Base-by-base conservation (phyloP, 805 yeast species). In the Kuraishia ogatae region DNA sequence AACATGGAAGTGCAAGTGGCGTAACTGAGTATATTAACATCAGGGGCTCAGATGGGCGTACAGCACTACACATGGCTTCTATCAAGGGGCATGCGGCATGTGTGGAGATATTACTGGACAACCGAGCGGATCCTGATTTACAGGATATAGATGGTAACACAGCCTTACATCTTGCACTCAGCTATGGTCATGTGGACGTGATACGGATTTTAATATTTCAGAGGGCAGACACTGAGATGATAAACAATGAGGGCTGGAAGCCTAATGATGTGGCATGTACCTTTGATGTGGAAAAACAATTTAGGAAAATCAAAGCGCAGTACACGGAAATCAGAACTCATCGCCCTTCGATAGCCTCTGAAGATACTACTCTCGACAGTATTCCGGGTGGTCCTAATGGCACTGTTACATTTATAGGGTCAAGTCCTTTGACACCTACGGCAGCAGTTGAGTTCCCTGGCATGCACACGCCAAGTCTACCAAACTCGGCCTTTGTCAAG, bases 141-240 rank as follows among this genome's bases (percentile, higher is more conserved):
- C 84, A 82, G 54, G 96, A 94, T 65, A 71, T 74, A 10, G 79
- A 80, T 17, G 96, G 94, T 1, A 88, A 90, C 64, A 84, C 96
- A 2, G 89, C 97, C 0, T 71, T 93, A 48, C 98, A 93, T 68
- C 73, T 87, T 53, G 96, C 97, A 0, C 78, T 89, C 60, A 85
- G 86, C 55, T 81, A 77, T 61, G 93, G 92, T 5, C 79, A 81
- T 57, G 62, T 79, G 17, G 79, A 79, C 51, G 83, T 88, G 50
- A 68, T 83, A 58, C 75, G 79, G 53, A 64, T 84, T 39, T 68
- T 87, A 50, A 66, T 85, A 0, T 72, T 71, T 19, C 72, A 80
- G 29, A 74, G 77, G 21, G 80, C 82, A 1, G 79, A 82, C 56
- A 76, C 76, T 46, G 68, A 72, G 22, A 62, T 75, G 22, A 65